Base-by-base conservation (phyloP, 257 asterid species). In the Lycium barbarum region DNA sequence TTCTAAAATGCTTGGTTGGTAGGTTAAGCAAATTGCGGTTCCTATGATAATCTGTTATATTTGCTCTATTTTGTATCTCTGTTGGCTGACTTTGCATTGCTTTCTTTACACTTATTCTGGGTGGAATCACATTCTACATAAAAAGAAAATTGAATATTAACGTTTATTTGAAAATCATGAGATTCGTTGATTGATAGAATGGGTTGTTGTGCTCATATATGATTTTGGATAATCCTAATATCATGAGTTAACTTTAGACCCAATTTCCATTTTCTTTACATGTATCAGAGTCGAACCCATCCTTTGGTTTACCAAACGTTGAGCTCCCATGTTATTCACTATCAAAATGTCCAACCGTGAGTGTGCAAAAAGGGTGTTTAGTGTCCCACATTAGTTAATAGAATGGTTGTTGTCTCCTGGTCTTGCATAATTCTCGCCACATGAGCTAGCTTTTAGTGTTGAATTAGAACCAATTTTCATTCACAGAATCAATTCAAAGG, bases 31-130 rank as follows among this genome's bases (percentile, higher is more conserved):
- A 53, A 17, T 70, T 38, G 22, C 53, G 40, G 53, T 17, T 70
- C 78, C 14, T 70, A 7, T 66, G 20, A 66, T 70, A 5, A 17
- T 38, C 53, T 70, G 53, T 70, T 15, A 38, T 70, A 17, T 18
- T 3, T 9, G 35, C 53, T 40, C 15, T 71, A 1, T 26, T 68
- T 43, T 9, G 40, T 0, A 43, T 68, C 26, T 71, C 33, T 17
- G 79, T 71, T 71, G 79, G n/a, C 51, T 40, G 79, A 38, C 35
- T 17, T 17, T 71, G 18, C n/a, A 18, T 43, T 71, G 79, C 79
- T 40, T n/a, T 13, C 9, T 71, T 18, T 43, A 71, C 35, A 71
- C 7, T 71, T 40, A 40, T 71, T 17, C 26, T 7, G 40, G 33
- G 79, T 40, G 55, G 54, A 71, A 71, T 71, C 35, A 18, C 55